Evolutionary conservation across 305 asterid species (phyloP).

Genomic region (Fraxinus angustifolia): DNA sequence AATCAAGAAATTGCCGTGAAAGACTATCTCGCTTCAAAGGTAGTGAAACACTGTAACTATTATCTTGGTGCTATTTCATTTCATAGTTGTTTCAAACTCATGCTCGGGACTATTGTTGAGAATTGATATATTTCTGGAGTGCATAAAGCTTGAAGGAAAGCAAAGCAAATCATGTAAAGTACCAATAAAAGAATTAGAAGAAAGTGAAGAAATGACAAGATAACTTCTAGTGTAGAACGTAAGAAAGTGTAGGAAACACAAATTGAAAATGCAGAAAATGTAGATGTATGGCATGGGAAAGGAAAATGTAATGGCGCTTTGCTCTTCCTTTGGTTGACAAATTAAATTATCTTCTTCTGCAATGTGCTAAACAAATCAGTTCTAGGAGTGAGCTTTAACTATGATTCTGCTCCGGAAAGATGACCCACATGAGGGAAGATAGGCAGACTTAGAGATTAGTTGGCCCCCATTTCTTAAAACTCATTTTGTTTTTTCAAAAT

Average conservation of each 20-base stretch:
- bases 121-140: background rate
- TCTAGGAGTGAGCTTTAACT: background rate
- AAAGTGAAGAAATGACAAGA: conserved; percentile 7
- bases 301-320: background rate
- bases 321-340: background rate
- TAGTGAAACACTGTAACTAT: conserved; percentile 26
- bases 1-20: conserved; percentile 92
- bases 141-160: background rate
- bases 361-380: background rate
- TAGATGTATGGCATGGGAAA: conserved; percentile 3
- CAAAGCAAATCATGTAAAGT: background rate
- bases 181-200: background rate
- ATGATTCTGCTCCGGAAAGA: background rate
- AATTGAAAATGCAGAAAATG: background rate
- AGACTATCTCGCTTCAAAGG: conserved; percentile 93
- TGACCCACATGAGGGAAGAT: background rate
- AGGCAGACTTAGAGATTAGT: background rate
- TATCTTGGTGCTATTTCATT: conserved; percentile 9
- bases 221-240: background rate
- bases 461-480: background rate
- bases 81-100: conserved; percentile 15
- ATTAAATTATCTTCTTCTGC: background rate
- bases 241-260: conserved; percentile 3
- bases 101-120: background rate
- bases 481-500: background rate